Evolutionary conservation across 2,329 filamentous ascomycete genomes (phyloP).

Genomic region (Fusarium torulosum): DNA sequence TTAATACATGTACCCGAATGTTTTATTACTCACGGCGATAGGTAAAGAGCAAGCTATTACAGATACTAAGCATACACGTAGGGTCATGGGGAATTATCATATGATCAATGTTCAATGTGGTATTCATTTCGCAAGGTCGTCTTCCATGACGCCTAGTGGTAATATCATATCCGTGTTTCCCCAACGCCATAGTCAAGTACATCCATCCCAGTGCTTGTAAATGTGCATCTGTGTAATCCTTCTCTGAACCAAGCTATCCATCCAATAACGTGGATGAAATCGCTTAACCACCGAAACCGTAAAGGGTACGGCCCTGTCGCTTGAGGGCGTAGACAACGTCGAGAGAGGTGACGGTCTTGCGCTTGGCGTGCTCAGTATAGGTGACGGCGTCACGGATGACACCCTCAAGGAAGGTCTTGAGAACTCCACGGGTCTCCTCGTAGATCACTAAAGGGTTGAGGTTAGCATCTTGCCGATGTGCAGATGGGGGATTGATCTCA

Average conservation of each 20-base stretch:
- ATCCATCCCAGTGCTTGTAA: conserved; percentile 37
- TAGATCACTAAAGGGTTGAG: conserved; percentile 70
- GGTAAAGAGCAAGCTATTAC: not conserved
- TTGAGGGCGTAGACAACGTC: conserved; percentile 77
- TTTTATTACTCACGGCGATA: not conserved
- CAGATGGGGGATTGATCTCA: conserved; percentile 26
- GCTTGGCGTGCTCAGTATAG: conserved; percentile 85
- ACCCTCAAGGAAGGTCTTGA: conserved; percentile 82
- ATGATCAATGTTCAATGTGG: conserved; percentile 45
- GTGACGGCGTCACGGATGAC: conserved; percentile 83
- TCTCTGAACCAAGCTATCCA: conserved; percentile 31
- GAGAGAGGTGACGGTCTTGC: conserved; percentile 80
- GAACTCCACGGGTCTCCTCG: conserved; percentile 81
- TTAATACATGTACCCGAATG: no score
- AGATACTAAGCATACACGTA: not conserved
- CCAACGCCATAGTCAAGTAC: conserved; percentile 52
- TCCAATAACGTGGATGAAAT: conserved; percentile 7
- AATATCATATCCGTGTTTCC: conserved; percentile 50
- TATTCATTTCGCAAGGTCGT: conserved; percentile 52
- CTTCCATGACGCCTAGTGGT: conserved; percentile 52
- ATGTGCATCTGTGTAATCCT: conserved; percentile 34
- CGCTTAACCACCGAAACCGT: conserved; percentile 88
- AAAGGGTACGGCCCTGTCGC: conserved; percentile 81
- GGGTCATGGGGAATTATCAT: not conserved
- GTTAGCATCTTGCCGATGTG: conserved; percentile 26